Base-by-base conservation (phyloP, 805 yeast species). In the Alloascoidea africana region DNA sequence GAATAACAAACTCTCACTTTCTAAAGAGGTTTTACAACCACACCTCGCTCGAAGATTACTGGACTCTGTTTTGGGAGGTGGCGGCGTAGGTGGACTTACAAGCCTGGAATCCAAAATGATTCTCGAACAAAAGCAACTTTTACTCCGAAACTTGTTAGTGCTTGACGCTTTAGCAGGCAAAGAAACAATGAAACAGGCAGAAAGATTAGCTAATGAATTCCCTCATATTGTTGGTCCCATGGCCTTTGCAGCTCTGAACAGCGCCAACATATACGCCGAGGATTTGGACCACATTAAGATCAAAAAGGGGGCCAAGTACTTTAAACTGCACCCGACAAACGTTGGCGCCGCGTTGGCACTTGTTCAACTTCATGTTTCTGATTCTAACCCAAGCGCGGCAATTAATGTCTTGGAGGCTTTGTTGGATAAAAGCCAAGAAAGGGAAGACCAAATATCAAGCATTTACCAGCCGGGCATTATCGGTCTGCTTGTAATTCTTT, bases 401-500 rank as follows among this genome's bases (percentile, higher is more conserved):
- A 41, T 51, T 5, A 34, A 43, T 27, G 41, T 43, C 19, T 53
- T 55, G 41, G 57, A 49, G 44, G 43, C 45, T 39, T 43, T 45
- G 32, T 43, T 27, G 16, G 42, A 44, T 32, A 18, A 35, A 5
- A 43, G 46, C 27, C 11, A 23, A 30, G 18, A 39, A 18, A n/a
- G 43, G 38, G 4, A 40, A 27, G 5, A 19, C 30, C 3, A 38
- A 36, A 23, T 39, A 35, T 19, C 44, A 17, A 6, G 39, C 44
- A 17, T 33, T 50, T 3, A 40, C 47, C 3, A 23, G n/a, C 77
- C 82, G 2, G 70, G 71, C 3, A 50, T 78, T 34, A 58, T 68
- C 32, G 70, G 73, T 17, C 54, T 66, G 3, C 53, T 75, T 18
- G 58, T 68, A 5, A 59, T 70, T 11, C 48, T 76, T 4, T 72